Evolutionary conservation across 2,329 filamentous ascomycete species (phyloP).

Genomic region (Neopestalotiopsis clavispora): DNA sequence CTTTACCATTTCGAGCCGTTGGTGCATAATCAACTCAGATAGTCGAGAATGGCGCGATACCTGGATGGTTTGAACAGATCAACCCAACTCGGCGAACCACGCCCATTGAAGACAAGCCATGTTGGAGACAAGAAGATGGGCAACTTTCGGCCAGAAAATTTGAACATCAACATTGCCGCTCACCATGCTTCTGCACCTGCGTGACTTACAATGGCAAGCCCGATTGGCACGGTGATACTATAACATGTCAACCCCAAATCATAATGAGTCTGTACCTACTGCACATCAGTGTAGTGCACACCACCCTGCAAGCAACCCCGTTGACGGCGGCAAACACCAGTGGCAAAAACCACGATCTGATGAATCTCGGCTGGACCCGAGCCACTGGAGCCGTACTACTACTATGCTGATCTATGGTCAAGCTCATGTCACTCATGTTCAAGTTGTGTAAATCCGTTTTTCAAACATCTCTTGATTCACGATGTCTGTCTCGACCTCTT

Average conservation of each 20-base stretch:
- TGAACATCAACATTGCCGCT: background rate
- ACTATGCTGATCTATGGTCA: constrained; percentile 8
- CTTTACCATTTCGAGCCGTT: background rate
- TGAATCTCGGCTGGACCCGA: constrained; percentile 8
- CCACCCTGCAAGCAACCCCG: background rate
- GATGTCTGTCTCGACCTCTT: background rate
- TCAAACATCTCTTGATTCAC: background rate
- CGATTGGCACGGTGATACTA: background rate
- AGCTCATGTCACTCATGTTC: background rate
- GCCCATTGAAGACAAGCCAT: background rate
- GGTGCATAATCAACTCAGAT: background rate
- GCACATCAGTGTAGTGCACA: background rate
- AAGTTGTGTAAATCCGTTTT: background rate
- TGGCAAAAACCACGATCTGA: constrained; percentile 3
- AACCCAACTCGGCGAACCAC: background rate
- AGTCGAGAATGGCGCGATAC: background rate
- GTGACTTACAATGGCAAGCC: background rate
- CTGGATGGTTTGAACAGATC: background rate
- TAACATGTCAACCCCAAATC: background rate
- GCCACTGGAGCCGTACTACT: background rate
- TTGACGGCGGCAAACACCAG: background rate
- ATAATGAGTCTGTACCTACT: background rate
- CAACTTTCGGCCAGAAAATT: background rate
- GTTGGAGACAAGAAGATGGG: background rate
- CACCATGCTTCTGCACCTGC: background rate